phyloP scores from a whole-genome alignment of 768 basidiomycete genomes.

The Boletus reticuloceps region DNA sequence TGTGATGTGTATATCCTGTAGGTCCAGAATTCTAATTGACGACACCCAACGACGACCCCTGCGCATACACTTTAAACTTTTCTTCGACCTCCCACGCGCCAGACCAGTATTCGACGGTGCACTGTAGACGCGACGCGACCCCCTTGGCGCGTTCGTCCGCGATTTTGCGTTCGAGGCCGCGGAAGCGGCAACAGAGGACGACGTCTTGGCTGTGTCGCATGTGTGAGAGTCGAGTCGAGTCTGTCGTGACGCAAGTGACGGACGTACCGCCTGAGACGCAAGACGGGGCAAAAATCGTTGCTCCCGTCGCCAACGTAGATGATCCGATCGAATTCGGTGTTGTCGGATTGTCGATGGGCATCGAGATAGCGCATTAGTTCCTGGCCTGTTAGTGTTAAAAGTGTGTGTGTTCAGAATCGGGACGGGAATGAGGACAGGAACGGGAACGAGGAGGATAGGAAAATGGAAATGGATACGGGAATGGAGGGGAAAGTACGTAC shows the following conservation, averaged over 20 bases:
- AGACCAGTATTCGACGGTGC: constrained; percentile 79
- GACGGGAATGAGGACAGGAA: too few species aligned
- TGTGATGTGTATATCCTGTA: too few species aligned
- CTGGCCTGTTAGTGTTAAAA: constrained; percentile 53
- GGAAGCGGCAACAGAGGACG: constrained; percentile 73
- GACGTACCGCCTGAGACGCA: constrained; percentile 68
- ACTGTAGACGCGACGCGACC: constrained; percentile 57
- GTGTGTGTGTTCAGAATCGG: not conserved
- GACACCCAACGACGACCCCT: not conserved
- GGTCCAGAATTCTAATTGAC: not conserved
- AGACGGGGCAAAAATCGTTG: constrained; percentile 93
- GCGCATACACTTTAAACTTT: constrained; percentile 43
- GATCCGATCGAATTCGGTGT: constrained; percentile 65
- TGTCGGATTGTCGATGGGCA: not conserved
- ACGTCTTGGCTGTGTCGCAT: constrained; percentile 64
- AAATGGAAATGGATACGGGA: not conserved
- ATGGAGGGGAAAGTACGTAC: constrained; percentile 32
- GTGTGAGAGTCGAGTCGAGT: not conserved
- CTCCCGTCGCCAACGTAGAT: constrained; percentile 92
- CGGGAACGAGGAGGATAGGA: too few species aligned
- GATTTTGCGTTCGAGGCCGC: constrained; percentile 80
- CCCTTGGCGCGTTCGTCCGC: constrained; percentile 53
- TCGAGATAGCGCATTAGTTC: constrained; percentile 85
- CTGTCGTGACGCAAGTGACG: not conserved
- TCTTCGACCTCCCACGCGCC: constrained; percentile 98